These are phyloP conservation scores for Litchi chinensis DNA, from an alignment of 345 rosid genomes.

Conservation along the genomic window DNA sequence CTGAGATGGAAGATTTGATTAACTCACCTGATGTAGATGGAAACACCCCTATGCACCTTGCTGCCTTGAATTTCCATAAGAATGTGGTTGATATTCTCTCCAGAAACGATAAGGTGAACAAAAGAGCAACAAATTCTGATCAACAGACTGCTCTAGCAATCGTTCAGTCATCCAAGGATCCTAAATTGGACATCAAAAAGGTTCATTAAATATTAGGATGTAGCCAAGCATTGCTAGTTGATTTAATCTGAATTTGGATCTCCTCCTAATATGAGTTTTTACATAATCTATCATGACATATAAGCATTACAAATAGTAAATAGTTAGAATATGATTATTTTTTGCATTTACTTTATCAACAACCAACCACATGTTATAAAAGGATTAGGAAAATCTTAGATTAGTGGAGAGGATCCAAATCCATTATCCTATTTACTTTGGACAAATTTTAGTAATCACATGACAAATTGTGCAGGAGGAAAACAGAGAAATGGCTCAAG, in stretches of 20 bases:
- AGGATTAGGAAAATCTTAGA: no score
- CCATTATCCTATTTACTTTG: no score
- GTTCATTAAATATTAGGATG: not conserved
- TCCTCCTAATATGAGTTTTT: no score
- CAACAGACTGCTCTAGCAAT: not conserved
- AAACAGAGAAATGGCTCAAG: slow-evolving; percentile 14
- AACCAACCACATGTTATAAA: no score
- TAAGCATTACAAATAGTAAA: no score
- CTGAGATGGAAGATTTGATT: not conserved
- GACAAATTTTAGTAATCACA: no score
- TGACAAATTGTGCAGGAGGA: not conserved
- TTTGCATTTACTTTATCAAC: no score
- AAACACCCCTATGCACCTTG: slow-evolving; percentile 7
- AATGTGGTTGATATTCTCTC: not conserved
- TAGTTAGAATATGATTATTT: no score
- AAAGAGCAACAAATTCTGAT: not conserved
- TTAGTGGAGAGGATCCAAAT: no score
- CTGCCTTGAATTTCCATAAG: not conserved
- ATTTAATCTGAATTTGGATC: no score
- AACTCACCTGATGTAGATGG: not conserved
- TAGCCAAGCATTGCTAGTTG: no score
- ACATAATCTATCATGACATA: no score
- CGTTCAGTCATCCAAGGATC: not conserved
- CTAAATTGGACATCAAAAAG: not conserved
- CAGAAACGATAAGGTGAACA: not conserved